Conservation (phyloP, 2,329 filamentous ascomycete species). For the Trichoderma atrobrunneum region DNA sequence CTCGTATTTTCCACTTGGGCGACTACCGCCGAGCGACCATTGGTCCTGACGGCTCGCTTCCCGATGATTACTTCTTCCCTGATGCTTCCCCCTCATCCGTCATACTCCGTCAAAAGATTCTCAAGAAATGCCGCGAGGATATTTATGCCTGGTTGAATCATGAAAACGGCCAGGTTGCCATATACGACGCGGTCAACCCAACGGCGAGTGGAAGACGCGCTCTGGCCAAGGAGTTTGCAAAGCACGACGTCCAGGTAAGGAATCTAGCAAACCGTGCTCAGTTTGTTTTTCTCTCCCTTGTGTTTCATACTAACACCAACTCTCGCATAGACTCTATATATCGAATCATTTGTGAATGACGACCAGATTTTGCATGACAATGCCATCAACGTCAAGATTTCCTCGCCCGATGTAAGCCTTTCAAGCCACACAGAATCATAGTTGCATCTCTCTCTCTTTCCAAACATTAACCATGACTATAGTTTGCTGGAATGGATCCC, state of each 20-base stretch:
- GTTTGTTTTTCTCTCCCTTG: not conserved
- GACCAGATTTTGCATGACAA: constrained; percentile 94
- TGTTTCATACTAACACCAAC: not conserved
- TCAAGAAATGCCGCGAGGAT: constrained; percentile 95
- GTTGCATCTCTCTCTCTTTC: not conserved
- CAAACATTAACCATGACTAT: constrained; percentile 8
- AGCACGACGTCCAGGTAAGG: constrained; percentile 83
- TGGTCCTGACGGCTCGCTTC: constrained; percentile 77
- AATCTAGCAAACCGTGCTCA: too few relatives aligned
- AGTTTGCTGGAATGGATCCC: constrained; percentile 88
- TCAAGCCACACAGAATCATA: not conserved
- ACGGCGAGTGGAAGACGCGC: constrained; percentile 77
- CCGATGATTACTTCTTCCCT: constrained; percentile 96
- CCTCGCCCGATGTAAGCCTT: constrained; percentile 77
- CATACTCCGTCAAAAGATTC: constrained; percentile 91
- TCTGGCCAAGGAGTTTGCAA: constrained; percentile 93
- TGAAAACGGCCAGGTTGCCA: constrained; percentile 96
- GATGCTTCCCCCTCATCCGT: constrained; percentile 90
- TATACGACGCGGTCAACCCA: constrained; percentile 97
- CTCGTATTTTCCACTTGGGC: constrained; percentile 93
- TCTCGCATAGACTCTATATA: constrained; percentile 74
- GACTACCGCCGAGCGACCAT: constrained; percentile 94
- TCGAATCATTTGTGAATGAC: constrained; percentile 93
- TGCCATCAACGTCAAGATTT: constrained; percentile 95
- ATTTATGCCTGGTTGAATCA: constrained; percentile 96